phyloP scores from a whole-genome alignment of 805 yeast genomes.

The Diddensiella santjacobensis region DNA sequence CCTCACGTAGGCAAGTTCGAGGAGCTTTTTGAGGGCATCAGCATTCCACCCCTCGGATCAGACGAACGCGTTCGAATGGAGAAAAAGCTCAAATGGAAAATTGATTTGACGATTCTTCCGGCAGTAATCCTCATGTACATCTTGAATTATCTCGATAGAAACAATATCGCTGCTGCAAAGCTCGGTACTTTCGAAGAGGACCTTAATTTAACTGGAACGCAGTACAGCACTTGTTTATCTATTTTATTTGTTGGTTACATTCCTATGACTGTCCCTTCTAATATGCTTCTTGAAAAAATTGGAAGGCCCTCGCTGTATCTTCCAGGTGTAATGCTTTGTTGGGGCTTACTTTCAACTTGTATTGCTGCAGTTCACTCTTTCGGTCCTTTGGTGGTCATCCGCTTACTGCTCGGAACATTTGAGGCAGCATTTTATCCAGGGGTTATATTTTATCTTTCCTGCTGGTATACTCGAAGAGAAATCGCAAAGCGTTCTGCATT shows the following conservation, averaged over 20 bases:
- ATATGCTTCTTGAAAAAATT: conserved; percentile 29
- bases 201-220: conserved; percentile 36
- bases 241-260: conserved; percentile 41
- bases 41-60: conserved; percentile 24
- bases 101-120: conserved; percentile 42
- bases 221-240: conserved; percentile 41
- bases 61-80: conserved; percentile 46
- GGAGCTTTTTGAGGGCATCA: conserved; percentile 22
- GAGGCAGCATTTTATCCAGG: conserved; percentile 50
- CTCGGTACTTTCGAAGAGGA: conserved; percentile 35
- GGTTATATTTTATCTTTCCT: conserved; percentile 47
- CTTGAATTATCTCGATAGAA: conserved; percentile 35
- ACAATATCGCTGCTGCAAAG: conserved; percentile 36
- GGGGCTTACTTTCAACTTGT: conserved; percentile 49
- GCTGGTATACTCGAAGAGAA: conserved; percentile 53
- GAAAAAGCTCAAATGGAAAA: conserved; percentile 42
- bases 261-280: conserved; percentile 32
- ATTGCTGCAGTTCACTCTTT: conserved; percentile 45
- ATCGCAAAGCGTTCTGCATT: conserved; percentile 49
- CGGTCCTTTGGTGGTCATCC: conserved; percentile 43
- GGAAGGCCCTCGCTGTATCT: conserved; percentile 47
- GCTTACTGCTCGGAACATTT: conserved; percentile 45
- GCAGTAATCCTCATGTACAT: conserved; percentile 31
- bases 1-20: conserved; percentile 18
- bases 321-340: conserved; percentile 43